These are phyloP conservation scores for Penicillium vulpinum DNA, from an alignment of 2,329 filamentous ascomycete species.

Conservation along the genomic window DNA sequence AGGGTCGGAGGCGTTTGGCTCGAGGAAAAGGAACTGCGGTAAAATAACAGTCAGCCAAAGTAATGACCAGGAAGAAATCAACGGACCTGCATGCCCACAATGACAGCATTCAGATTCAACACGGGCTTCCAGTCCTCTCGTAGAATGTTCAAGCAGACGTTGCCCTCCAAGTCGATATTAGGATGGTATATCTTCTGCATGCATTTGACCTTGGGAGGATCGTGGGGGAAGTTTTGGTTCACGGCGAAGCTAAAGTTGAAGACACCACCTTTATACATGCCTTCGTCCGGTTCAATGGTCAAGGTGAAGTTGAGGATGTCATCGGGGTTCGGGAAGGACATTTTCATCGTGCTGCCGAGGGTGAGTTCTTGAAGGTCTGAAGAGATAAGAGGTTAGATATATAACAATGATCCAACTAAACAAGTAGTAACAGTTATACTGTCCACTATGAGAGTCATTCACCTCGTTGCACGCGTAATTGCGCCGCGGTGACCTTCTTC, in stretches of 20 bases:
- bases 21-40: constrained; percentile 85
- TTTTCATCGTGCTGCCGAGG: constrained; percentile 58
- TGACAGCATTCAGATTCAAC: constrained; percentile 91
- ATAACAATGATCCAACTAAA: not conserved
- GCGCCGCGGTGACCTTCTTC: constrained; percentile 97
- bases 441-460: constrained; percentile 22
- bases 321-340: constrained; percentile 59
- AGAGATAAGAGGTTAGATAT: not conserved
- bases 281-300: constrained; percentile 54
- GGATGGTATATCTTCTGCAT: constrained; percentile 98
- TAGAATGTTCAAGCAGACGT: constrained; percentile 96
- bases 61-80: not conserved
- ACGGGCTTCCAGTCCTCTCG: constrained; percentile 99
- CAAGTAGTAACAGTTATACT: not conserved
- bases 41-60: not conserved
- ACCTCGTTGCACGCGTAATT: constrained; percentile 96
- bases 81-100: constrained; percentile 82
- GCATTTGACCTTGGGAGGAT: constrained; percentile 96
- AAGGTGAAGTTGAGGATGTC: constrained; percentile 57
- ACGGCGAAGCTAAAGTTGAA: constrained; percentile 93
- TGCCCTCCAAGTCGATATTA: constrained; percentile 96
- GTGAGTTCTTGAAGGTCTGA: constrained; percentile 51
- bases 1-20: constrained; percentile 96
- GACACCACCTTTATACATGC: constrained; percentile 80
- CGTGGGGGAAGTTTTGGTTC: constrained; percentile 93